These are phyloP conservation scores for Syzygium jambos DNA, from an alignment of 345 rosid genomes.

Conservation along the genomic window DNA sequence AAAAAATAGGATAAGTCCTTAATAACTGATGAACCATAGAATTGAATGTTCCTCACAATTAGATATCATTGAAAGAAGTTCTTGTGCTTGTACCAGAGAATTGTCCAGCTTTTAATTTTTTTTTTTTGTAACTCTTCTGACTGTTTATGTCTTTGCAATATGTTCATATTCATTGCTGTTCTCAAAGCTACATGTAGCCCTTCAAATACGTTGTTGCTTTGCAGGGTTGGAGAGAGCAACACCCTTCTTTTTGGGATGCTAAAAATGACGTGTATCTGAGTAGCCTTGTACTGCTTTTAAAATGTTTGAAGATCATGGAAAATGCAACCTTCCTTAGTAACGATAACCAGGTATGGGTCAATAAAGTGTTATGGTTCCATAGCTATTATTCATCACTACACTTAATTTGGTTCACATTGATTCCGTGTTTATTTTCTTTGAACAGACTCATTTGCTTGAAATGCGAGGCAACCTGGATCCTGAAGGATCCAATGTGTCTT, in stretches of 20 bases:
- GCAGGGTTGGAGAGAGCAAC: conserved; percentile 36
- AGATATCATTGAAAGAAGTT: background rate
- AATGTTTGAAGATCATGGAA: conserved; percentile 93
- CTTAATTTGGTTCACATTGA: background rate
- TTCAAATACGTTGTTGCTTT: conserved; percentile 6
- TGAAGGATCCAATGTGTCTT: conserved; percentile 34
- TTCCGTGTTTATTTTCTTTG: background rate
- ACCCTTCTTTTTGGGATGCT: conserved; percentile 23
- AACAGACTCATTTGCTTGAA: conserved; percentile 80
- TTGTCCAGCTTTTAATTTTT: background rate
- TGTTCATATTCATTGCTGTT: background rate
- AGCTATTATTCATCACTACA: background rate
- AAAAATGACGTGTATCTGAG: conserved; percentile 33
- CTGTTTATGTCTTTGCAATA: background rate
- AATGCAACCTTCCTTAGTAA: conserved; percentile 86
- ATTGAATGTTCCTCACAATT: background rate
- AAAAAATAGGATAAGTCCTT: background rate
- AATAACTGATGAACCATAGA: background rate
- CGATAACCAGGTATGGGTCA: conserved; percentile 67
- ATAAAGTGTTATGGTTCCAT: background rate
- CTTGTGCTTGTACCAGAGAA: background rate
- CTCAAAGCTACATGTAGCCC: background rate
- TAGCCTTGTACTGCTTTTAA: conserved; percentile 50
- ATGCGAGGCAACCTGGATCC: conserved; percentile 41
- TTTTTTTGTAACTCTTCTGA: background rate